These are phyloP conservation scores for Elaeis oleifera DNA, from an alignment of 202 grass and related monocot species.

Conservation along the genomic window DNA sequence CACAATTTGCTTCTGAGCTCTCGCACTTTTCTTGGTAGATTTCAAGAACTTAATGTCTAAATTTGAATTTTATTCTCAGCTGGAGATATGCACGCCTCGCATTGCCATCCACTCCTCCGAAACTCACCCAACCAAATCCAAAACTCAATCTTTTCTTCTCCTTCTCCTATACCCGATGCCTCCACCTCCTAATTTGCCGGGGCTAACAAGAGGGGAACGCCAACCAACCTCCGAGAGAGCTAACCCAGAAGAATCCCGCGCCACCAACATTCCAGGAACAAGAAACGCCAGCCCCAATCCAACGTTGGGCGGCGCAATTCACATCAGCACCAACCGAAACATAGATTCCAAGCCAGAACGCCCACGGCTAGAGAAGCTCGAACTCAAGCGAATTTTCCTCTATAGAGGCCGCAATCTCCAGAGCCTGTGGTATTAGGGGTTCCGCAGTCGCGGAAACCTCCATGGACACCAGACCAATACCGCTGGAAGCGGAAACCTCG, in stretches of 20 bases:
- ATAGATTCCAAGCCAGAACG: neutral
- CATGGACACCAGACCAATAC: too few species aligned
- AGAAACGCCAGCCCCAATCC: slow-evolving; percentile 6
- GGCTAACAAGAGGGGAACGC: neutral
- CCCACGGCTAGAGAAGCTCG: too few species aligned
- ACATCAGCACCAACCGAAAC: slow-evolving; percentile 1
- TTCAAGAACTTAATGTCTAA: neutral
- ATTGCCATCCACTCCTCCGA: neutral
- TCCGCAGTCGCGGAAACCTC: too few species aligned
- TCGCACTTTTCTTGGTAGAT: slow-evolving; percentile 1
- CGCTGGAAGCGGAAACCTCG: too few species aligned
- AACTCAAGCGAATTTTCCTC: too few species aligned
- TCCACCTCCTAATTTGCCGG: neutral
- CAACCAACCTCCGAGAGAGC: slow-evolving; percentile 9
- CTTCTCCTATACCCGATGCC: too few species aligned
- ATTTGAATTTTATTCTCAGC: neutral
- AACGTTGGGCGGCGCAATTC: slow-evolving; percentile 8
- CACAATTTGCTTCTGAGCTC: slow-evolving; percentile 10
- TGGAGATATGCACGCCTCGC: neutral
- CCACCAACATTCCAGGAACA: slow-evolving; percentile 1
- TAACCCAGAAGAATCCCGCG: neutral
- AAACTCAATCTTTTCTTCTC: slow-evolving; percentile 5
- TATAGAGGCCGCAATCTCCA: too few species aligned
- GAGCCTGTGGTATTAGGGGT: too few species aligned
- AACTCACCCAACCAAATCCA: neutral